Evolutionary conservation across 2,329 filamentous ascomycete species (phyloP), one percentile per base, ranked within the genome.

Genomic region (Raffaelea ambrosiae): DNA sequence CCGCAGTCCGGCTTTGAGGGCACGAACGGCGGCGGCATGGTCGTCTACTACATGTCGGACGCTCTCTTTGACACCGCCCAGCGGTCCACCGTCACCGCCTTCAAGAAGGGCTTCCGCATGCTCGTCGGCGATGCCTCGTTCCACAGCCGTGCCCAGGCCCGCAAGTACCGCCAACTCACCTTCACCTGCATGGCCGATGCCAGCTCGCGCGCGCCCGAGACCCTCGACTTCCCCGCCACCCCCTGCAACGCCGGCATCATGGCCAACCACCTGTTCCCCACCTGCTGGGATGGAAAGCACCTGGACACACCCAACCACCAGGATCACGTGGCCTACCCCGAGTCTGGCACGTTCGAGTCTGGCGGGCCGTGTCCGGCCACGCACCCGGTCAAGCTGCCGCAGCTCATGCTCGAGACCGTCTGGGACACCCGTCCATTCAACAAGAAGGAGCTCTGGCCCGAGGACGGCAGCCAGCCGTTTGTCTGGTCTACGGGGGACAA

Each of bases 241-340:
- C 59, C 66, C 3, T 72, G 68, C 55, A 59, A 59, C 11, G 61
- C 60, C n/a, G 69, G 66, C 16, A 71, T 71, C 51, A 66, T 67
- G 58, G 44, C 44, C 38, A 47, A 47, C 44, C 44, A 47, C 44
- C 3, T 47, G 9, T 71, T 72, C 61, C 71, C 69, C n/a, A 67
- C 63, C 11, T 79, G 75, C 64, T 79, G 75, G 75, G 66, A 79
- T 51, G 76, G 75, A 40, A 63, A 65, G 43, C 66, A 76, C 54
- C 55, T 72, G 44, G 73, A 77, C 57, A 61, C 65, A 3, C 52
- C 64, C 2, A 66, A 77, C 59, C 72, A 77, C 61, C 52, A 64
- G 48, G 62, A 64, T 49, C 69, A 72, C 55, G 67, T 71, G 26
- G 26, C 26, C 7, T 29, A 29, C 26, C 26, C 26, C 7, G 26